A percentile compares a stretch with the other conserved stretches of the same genome.
These are phyloP conservation scores for Eragrostis tef DNA, from an alignment of 202 grass and related monocot genomes.

Conservation along the genomic window DNA sequence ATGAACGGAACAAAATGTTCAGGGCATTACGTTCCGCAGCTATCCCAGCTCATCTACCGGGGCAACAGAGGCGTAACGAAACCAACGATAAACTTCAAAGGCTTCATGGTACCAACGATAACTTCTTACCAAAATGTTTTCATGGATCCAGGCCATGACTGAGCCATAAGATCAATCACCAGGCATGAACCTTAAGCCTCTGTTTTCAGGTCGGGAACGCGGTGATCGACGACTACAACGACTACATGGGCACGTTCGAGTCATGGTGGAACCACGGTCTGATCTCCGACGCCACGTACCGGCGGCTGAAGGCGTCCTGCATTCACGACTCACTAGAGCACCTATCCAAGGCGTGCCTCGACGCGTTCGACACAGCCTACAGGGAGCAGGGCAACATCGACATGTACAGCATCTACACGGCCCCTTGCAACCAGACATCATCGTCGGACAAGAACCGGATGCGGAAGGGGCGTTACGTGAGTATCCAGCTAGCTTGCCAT, in stretches of 20 bases:
- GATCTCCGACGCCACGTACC: conserved; percentile 69
- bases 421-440: conserved; percentile 52
- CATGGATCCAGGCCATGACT: too few species aligned
- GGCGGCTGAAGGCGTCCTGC: conserved; percentile 49
- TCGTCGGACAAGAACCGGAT: neutral
- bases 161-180: too few species aligned
- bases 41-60: conserved; percentile 71
- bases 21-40: conserved; percentile 79
- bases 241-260: conserved; percentile 63
- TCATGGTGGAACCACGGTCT: conserved; percentile 88
- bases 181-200: too few species aligned
- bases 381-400: conserved; percentile 77
- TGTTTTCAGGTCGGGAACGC: conserved; percentile 68
- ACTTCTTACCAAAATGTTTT: too few species aligned
- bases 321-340: conserved; percentile 50
- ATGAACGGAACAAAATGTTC: neutral
- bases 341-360: conserved; percentile 45
- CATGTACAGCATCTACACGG: conserved; percentile 81
- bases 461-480: conserved; percentile 54
- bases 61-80: conserved; percentile 48
- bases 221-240: conserved; percentile 65
- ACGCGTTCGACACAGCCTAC: conserved; percentile 30
- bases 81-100: conserved; percentile 69
- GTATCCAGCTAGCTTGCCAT: neutral
- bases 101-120: too few species aligned